Percentiles rank a stretch among this genome's conserved stretches.
These are phyloP conservation scores for Dipteronia dyeriana DNA, from an alignment of 345 rosid genomes.

Conservation along the genomic window DNA sequence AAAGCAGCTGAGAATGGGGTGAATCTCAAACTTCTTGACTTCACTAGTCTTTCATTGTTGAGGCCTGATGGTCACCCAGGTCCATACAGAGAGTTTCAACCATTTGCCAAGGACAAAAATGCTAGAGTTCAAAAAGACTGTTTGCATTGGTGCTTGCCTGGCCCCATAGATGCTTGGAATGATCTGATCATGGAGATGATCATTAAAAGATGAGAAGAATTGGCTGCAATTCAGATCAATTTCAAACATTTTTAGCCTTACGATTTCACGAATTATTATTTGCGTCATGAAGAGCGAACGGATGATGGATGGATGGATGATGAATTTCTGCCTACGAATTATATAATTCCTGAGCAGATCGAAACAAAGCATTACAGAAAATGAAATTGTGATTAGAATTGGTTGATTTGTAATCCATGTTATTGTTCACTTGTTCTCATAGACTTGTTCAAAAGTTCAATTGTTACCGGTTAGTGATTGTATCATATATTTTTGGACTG, in stretches of 20 bases:
- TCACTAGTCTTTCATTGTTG: slow-evolving; percentile 55
- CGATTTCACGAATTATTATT: background rate
- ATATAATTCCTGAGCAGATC: background rate
- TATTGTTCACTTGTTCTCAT: background rate
- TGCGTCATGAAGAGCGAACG: background rate
- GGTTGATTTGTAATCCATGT: background rate
- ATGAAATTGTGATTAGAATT: background rate
- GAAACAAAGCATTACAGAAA: background rate
- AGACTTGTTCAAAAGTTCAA: background rate
- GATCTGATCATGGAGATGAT: slow-evolving; percentile 83
- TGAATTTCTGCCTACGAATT: background rate
- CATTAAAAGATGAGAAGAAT: slow-evolving; percentile 37
- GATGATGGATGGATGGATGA: slow-evolving; percentile 6
- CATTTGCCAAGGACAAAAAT: slow-evolving; percentile 63
- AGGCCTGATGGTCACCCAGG: slow-evolving; percentile 98
- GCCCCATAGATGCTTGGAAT: slow-evolving; percentile 85
- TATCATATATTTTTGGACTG: background rate
- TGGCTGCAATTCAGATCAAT: background rate
- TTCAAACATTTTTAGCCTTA: background rate
- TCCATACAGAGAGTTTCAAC: slow-evolving; percentile 68
- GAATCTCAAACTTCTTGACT: slow-evolving; percentile 72
- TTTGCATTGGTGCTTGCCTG: slow-evolving; percentile 98
- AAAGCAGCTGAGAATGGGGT: slow-evolving; percentile 47
- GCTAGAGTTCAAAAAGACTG: slow-evolving; percentile 86
- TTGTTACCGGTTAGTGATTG: background rate